These are phyloP conservation scores for Eucalyptus melliodora DNA, from an alignment of 345 rosid species.

Conservation along the genomic window DNA sequence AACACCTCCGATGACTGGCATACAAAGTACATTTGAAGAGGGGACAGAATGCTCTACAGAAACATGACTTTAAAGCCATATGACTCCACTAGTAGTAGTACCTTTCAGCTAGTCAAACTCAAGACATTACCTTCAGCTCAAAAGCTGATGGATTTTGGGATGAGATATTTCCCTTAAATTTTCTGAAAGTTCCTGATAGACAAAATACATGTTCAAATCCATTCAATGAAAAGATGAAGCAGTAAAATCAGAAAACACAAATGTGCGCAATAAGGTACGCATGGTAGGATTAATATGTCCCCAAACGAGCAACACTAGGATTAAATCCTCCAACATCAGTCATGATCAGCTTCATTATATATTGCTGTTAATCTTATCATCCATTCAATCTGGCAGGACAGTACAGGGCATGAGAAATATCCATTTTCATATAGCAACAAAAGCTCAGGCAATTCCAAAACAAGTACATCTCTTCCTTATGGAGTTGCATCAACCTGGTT, in stretches of 20 bases:
- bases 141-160: conserved; percentile 50
- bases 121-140: conserved; percentile 36
- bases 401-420: background rate
- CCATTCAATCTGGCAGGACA: background rate
- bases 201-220: background rate
- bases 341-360: background rate
- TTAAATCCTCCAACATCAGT: background rate
- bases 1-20: background rate
- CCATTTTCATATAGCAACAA: background rate
- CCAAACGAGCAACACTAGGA: background rate
- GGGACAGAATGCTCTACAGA: background rate
- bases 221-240: background rate
- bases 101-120: background rate
- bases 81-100: background rate
- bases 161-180: conserved; percentile 56
- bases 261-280: background rate
- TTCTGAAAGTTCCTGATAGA: conserved; percentile 60
- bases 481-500: background rate
- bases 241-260: background rate
- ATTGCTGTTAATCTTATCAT: background rate
- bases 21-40: background rate
- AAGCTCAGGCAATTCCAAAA: background rate
- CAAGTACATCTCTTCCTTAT: background rate
- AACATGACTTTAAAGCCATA: background rate
- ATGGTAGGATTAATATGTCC: background rate